Evolutionary conservation across 805 yeast genomes (phyloP), one percentile per base, ranked within the genome.

Genomic region (Saccharomycopsis capsularis): DNA sequence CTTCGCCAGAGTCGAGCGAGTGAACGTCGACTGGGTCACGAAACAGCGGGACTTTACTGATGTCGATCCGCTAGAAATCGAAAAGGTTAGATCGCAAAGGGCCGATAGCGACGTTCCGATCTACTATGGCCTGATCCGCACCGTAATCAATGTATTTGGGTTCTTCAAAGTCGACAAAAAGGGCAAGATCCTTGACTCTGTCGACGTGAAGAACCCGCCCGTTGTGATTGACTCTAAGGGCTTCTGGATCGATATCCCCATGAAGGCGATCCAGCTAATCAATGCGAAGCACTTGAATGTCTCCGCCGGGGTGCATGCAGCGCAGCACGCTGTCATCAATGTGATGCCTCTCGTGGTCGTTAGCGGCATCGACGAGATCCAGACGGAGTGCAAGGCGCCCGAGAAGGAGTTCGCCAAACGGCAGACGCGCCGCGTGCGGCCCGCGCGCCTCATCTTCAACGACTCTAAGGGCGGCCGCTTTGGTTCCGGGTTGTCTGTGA

Each of bases 281-380:
- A 66, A 70, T 2, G 63, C 61, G 2, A 87, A 88, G 55, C 57
- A 69, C 1, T 65, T 93, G 40, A 84, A 77, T 50, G 68, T 82
- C 1, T 91, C 98, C 0, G 99, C 86, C 3, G 95, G 93, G 0
- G 86, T 93, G n/a, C 99, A 93, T 67, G 97, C 95, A 1, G 95
- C 96, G 0, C 91, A 89, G 56, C 99, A 93, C 68, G 88, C 88
- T 0, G 67, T 93, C 1, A 81, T 93, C 75, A 81, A 85, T 42
- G 73, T 86, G 51, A 61, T 90, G 24, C 95, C 97, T 0, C 63
- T 82, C 24, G 81, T 78, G 51, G 79, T 89, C 3, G 78, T 80
- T 11, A 80, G 86, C 16, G 85, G 87, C 0, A 74, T 77, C 3
- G 84, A 81, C 55, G 99, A 93, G 57, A 73, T 93, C 13, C 77